Evolutionary conservation across 73 alveolate species (phyloP), one percentile per base, ranked within the genome.

Genomic region (Tetrahymena elliotti): DNA sequence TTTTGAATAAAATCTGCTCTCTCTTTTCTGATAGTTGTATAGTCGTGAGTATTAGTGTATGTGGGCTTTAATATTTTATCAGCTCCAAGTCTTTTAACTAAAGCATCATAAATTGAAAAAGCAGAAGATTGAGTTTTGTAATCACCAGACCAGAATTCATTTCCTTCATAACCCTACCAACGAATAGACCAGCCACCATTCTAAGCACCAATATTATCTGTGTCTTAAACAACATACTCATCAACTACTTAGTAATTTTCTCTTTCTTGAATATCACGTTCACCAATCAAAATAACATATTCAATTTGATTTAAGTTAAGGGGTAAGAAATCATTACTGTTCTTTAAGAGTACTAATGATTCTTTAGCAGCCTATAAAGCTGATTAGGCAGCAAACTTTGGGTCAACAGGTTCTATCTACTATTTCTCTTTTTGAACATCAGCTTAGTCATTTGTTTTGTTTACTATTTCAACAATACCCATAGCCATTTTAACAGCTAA

Each of bases 141-240:
- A 35, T 96, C 96, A 9, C 96, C 97, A 8, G 83, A 40, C 96
- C 96, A 96, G 94, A 84, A 96, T n/a, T 94, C 94, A 92, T 96
- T 96, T 9, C 97, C 97, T 37, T 94, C 94, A 41, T 94, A 94
- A 3, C 97, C 97, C 92, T 96, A 93, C 97, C 97, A 96, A 37
- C 96, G 92, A 35, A 96, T 93, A 52, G 96, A 38, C 97, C 97
- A 96, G 31, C 97, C 97, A 27, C 97, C 97, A 92, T 96, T 96
- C 84, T 96, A 82, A 20, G 97, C 97, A 39, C 97, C 97, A 47
- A 96, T 96, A 52, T 96, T 94, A 40, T 96, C 54, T 38, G 39
- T 94, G 54, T 96, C 96, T 94, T 84, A 68, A 93, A 53, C 95
- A n/a, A 94, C 93, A 52, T 93, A 13, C 13, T 52, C 93, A 84